A percentile compares a stretch with the other conserved stretches of the same genome.
Evolutionary conservation across 1,284 basidiomycete genomes (phyloP).

Genomic region (Sporisorium scitamineum): DNA sequence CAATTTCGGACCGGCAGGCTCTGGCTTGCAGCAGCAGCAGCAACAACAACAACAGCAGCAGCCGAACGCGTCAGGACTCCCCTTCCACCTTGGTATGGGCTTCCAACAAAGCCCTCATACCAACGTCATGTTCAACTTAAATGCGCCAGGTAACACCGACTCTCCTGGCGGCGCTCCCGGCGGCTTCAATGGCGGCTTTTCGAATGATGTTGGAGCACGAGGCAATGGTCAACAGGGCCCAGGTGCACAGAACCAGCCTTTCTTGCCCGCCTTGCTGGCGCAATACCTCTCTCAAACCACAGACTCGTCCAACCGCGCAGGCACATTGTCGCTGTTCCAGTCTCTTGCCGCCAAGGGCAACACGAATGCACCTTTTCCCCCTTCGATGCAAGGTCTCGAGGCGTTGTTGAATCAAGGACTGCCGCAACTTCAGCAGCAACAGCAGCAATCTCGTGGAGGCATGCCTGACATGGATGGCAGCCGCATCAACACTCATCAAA

Average conservation of each 20-base stretch:
- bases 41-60: slow-evolving; percentile 32
- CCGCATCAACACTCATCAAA: slow-evolving; percentile 6
- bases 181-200: slow-evolving; percentile 19
- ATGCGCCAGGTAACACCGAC: slow-evolving; percentile 7
- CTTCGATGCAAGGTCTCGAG: slow-evolving; percentile 29
- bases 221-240: slow-evolving; percentile 10
- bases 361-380: slow-evolving; percentile 14
- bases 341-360: slow-evolving; percentile 29
- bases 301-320: slow-evolving; percentile 25
- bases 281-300: slow-evolving; percentile 47
- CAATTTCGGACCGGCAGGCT: slow-evolving; percentile 20
- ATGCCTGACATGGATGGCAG: slow-evolving; percentile 17
- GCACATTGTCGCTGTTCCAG: slow-evolving; percentile 40
- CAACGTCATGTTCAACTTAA: slow-evolving; percentile 24
- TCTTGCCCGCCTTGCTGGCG: slow-evolving; percentile 42
- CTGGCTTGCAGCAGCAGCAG: slow-evolving; percentile 15
- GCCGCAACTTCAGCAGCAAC: slow-evolving; percentile 13
- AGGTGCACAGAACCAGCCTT: slow-evolving; percentile 18
- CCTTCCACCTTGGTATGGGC: slow-evolving; percentile 30
- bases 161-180: slow-evolving; percentile 1
- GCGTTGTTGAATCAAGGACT: slow-evolving; percentile 26
- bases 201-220: slow-evolving; percentile 17
- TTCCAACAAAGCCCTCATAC: slow-evolving; percentile 24
- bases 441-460: slow-evolving; percentile 14
- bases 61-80: slow-evolving; percentile 6